Evolutionary conservation across 352 stramenopile species (phyloP), one percentile per base, ranked within the genome.

Genomic region (Pythium brassicae): DNA sequence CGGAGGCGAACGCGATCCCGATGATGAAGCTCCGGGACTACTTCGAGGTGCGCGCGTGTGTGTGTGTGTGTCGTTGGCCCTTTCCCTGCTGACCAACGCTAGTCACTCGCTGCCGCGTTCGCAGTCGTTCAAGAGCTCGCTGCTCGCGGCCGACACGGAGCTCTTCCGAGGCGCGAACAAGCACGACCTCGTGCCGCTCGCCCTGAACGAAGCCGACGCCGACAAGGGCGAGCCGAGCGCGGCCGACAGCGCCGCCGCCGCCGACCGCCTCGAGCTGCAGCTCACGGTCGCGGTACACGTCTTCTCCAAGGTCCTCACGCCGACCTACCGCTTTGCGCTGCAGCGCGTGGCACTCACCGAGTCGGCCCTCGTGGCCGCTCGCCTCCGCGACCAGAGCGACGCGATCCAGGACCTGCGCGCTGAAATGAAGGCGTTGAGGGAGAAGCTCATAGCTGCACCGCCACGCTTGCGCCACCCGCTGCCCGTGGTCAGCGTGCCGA

Each of bases 31-130:
- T 59, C 12, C 22, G 22, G 12, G 53, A 59, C 53, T 59, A 59
- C 53, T 59, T 52, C 23, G 53, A 59, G 42, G 53, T 59, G 25
- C n/a, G n/a, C n/a, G n/a, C n/a, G n/a, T n/a, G n/a, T n/a, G n/a
- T n/a, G n/a, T n/a, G n/a, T n/a, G n/a, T n/a, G n/a, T n/a, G 23
- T 26, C 26, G 15, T 6, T 26, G 8, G 22, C 8, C 40, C 7
- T 37, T 19, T 35, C 29, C 9, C 32, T 37, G 1, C 32, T 34
- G 5, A 20, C 20, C 20, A 9, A 26, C n/a, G 17, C 1, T 12
- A 25, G 42, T 4, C 29, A 3, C n/a, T 43, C 19, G 17, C 6
- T n/a, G 27, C 10, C 27, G 17, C n/a, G 23, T 15, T 20, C 20
- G 3, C 19, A 57, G 51, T n/a, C 37, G 25, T 57, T 57, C 52